phyloP scores from a whole-genome alignment of 2,329 filamentous ascomycete genomes.

The Exserohilum turcica region DNA sequence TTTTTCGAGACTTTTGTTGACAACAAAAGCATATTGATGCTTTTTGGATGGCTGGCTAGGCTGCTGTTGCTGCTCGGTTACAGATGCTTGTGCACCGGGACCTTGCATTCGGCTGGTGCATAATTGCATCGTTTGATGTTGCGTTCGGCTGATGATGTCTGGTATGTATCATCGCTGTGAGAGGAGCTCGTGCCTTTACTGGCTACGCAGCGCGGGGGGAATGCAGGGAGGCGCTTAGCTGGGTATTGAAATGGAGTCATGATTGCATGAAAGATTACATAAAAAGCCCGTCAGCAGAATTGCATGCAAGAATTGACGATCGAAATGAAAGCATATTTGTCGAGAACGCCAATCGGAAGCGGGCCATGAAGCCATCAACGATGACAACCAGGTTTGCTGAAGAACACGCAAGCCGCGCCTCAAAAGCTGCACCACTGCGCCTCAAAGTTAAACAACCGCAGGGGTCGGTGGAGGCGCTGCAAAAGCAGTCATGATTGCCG shows the following conservation, averaged over 20 bases:
- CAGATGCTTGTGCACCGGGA: background rate
- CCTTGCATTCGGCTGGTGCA: conserved; percentile 1
- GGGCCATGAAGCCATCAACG: too few relatives aligned
- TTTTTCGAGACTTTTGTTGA: conserved; percentile 1
- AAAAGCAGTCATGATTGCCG: too few relatives aligned
- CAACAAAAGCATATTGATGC: background rate
- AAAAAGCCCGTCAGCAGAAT: background rate
- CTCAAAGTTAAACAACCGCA: too few relatives aligned
- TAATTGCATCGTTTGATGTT: background rate
- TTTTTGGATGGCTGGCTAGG: background rate
- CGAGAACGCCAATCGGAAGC: background rate
- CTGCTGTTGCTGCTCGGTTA: background rate
- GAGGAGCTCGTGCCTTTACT: background rate
- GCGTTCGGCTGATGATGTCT: background rate
- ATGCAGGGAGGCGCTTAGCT: too few relatives aligned
- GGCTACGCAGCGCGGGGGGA: too few relatives aligned
- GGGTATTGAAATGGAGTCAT: too few relatives aligned
- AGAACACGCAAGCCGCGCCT: too few relatives aligned
- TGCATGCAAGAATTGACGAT: too few relatives aligned
- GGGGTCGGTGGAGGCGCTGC: too few relatives aligned
- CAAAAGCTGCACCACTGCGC: too few relatives aligned
- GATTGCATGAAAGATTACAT: background rate
- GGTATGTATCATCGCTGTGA: background rate
- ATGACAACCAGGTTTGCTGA: too few relatives aligned
- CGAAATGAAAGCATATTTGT: background rate